Evolutionary conservation across 208 protist species (phyloP), one percentile per base, ranked within the genome.

Genomic region (Leishmania amazonensis): DNA sequence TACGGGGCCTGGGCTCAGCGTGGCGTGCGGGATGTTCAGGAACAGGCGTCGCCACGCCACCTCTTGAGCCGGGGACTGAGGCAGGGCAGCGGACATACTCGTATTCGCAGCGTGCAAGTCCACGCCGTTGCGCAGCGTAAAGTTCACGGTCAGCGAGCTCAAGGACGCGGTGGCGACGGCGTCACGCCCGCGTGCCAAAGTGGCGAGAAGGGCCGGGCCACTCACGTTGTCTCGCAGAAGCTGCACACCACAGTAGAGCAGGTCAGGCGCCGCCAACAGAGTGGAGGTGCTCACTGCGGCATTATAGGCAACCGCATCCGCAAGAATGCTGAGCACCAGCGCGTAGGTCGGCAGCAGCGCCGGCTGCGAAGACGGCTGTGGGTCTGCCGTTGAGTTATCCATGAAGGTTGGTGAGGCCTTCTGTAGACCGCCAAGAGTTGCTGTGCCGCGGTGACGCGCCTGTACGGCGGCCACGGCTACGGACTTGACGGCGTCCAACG

Each of bases 101-200:
- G 72, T 58, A 28, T 79, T 71, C 15, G 81, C 82, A 0, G 75
- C 53, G 81, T 89, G 86, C 57, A 94, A 70, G 73, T 93, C 90
- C 0, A 83, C 83, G 35, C 88, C 90, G 54, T 83, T 94, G 83
- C 84, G 83, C 78, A 93, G 81, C 40, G 89, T 93, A 85, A 93
- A 88, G 75, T 93, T 91, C 47, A 90, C 84, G 0, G 84, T 81
- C 51, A 91, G 72, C 73, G 87, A 47, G 79, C 73, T 75, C 64
- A 80, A 78, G 51, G 76, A 82, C 31, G 72, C 28, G 24, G 74
- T 83, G 21, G 72, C 79, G 17, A 54, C 31, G 35, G 3, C 62
- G 62, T 24, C 60, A n/a, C 42, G 17, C 38, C 51, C 45, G 38
- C 73, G 70, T 45, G 35, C 64, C 54, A 45, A 78, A 1, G 79